Percentiles rank a stretch among this genome's conserved stretches.
These are phyloP conservation scores for Galerina marginata DNA, from an alignment of 768 basidiomycete species.

Conservation along the genomic window DNA sequence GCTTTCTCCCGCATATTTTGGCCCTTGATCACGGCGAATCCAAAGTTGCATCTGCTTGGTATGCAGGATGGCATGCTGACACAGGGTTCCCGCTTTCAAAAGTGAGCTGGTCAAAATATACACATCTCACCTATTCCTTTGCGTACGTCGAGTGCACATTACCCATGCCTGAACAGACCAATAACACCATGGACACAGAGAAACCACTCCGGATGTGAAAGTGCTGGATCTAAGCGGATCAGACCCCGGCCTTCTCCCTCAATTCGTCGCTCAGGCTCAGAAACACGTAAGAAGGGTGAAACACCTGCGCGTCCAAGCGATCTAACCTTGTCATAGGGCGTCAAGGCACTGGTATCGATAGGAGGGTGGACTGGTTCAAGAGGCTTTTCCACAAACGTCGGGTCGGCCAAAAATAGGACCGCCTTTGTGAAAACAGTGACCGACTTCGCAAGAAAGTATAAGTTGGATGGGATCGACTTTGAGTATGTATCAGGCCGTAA, in stretches of 20 bases:
- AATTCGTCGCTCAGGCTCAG: slow-evolving; percentile 59
- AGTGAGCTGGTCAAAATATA: slow-evolving; percentile 73
- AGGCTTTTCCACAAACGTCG: slow-evolving; percentile 68
- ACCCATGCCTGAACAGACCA: too few species aligned
- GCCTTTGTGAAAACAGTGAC: slow-evolving; percentile 66
- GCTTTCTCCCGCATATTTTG: neutral
- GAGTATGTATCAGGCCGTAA: slow-evolving; percentile 41
- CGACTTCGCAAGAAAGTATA: slow-evolving; percentile 54
- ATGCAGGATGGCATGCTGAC: slow-evolving; percentile 67
- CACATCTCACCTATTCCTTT: slow-evolving; percentile 71
- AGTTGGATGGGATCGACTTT: slow-evolving; percentile 64
- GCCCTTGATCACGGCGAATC: neutral
- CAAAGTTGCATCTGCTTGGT: slow-evolving; percentile 62
- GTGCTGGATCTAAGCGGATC: slow-evolving; percentile 46
- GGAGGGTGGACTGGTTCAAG: slow-evolving; percentile 75
- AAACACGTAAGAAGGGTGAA: slow-evolving; percentile 39
- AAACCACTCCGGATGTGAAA: slow-evolving; percentile 42
- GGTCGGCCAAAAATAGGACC: slow-evolving; percentile 61
- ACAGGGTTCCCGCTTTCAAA: slow-evolving; percentile 53
- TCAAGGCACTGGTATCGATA: slow-evolving; percentile 62
- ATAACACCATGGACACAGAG: slow-evolving; percentile 25
- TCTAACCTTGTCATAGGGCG: slow-evolving; percentile 42
- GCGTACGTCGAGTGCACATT: slow-evolving; percentile 51
- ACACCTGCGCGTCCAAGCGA: neutral
- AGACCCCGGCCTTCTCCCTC: slow-evolving; percentile 53